phyloP scores from a whole-genome alignment of 352 stramenopile genomes.

The Pythium folliculosum region DNA sequence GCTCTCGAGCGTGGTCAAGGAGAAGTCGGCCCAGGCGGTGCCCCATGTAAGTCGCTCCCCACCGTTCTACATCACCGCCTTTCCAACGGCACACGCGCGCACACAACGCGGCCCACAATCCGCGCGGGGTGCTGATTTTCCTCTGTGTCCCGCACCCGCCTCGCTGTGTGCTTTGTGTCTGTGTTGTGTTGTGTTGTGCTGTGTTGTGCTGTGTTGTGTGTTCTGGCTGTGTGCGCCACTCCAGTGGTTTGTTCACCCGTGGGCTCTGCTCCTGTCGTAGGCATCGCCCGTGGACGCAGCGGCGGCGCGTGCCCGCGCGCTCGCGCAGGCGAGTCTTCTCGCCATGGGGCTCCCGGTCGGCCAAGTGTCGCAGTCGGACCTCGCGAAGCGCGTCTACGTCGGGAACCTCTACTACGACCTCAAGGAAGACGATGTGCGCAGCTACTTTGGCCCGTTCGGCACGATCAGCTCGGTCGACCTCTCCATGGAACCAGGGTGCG shows the following conservation, averaged over 20 bases:
- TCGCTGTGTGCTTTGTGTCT: constrained; percentile 3
- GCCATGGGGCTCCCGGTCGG: constrained; percentile 51
- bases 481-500: constrained; percentile 73
- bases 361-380: constrained; percentile 56
- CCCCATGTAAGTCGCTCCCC: constrained; percentile 19
- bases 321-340: constrained; percentile 74
- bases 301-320: constrained; percentile 52
- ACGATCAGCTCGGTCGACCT: constrained; percentile 74
- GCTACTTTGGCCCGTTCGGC: constrained; percentile 65
- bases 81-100: not conserved
- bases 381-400: constrained; percentile 75
- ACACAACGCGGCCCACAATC: not conserved
- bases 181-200: constrained; percentile 20
- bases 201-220: constrained; percentile 16
- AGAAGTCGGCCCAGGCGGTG: constrained; percentile 46
- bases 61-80: not conserved
- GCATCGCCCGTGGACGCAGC: constrained; percentile 57
- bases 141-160: not conserved
- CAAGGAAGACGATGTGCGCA: constrained; percentile 77
- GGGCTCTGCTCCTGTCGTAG: constrained; percentile 29
- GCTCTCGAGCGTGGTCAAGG: constrained; percentile 65
- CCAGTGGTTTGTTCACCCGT: constrained; percentile 40
- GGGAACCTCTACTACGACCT: constrained; percentile 85
- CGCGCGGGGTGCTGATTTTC: constrained; percentile 4
- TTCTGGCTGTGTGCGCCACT: constrained; percentile 18